These are phyloP conservation scores for Daldinia loculata DNA, from an alignment of 495 filamentous ascomycete genomes.

Conservation along the genomic window DNA sequence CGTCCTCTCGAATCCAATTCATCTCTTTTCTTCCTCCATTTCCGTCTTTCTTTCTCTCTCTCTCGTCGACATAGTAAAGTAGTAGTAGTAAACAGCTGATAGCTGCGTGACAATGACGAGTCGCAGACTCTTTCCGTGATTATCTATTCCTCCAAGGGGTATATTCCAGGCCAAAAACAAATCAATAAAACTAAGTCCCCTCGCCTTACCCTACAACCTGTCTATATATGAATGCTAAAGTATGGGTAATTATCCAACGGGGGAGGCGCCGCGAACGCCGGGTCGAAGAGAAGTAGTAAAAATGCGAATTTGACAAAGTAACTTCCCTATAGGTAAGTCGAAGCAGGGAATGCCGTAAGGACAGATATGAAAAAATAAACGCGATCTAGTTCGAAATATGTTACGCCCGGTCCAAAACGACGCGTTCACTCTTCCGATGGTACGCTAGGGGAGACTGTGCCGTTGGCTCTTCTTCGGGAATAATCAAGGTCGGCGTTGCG, in stretches of 20 bases:
- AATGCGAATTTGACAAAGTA: not conserved
- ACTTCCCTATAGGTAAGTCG: not conserved
- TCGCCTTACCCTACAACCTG: not conserved
- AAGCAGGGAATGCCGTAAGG: not conserved
- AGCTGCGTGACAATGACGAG: constrained; percentile 29
- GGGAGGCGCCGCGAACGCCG: constrained; percentile 17
- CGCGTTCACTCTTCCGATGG: constrained; percentile 59
- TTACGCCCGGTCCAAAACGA: constrained; percentile 53
- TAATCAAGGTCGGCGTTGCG: constrained; percentile 49
- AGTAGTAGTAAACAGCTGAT: constrained; percentile 17
- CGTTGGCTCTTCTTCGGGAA: constrained; percentile 34
- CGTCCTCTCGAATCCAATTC: not conserved
- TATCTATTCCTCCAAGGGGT: constrained; percentile 29
- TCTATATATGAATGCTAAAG: constrained; percentile 12
- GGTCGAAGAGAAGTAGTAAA: not conserved
- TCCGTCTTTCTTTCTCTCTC: not conserved
- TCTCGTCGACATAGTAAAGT: constrained; percentile 9
- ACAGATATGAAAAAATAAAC: not conserved
- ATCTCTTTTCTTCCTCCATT: not conserved
- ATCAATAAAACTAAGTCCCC: constrained; percentile 5
- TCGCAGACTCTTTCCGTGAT: constrained; percentile 36
- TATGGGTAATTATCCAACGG: not conserved
- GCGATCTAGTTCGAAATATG: not conserved
- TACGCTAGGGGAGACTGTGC: constrained; percentile 31
- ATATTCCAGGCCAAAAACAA: constrained; percentile 26